Evolutionary conservation across 805 yeast genomes (phyloP).

Genomic region (Priceomyces carsonii): DNA sequence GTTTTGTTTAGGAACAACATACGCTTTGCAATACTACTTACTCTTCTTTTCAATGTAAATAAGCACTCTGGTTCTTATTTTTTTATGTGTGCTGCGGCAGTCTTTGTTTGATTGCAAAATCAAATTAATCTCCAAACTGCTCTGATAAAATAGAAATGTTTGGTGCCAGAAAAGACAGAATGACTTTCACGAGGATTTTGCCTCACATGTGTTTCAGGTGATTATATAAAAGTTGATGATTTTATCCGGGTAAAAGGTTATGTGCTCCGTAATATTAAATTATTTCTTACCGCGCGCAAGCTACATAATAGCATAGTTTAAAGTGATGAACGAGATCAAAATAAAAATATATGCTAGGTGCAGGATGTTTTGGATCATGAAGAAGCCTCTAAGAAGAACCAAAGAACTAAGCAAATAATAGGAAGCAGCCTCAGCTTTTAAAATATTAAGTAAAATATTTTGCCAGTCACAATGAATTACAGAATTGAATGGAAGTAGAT

Average conservation of each 20-base stretch:
- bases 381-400: no score
- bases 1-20: not conserved
- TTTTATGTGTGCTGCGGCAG: not conserved
- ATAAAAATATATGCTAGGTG: no score
- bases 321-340: no score
- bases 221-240: constrained; percentile 13
- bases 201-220: constrained; percentile 34
- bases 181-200: constrained; percentile 23
- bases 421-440: no score
- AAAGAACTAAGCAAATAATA: no score
- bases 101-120: constrained; percentile 6
- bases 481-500: no score
- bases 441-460: no score
- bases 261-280: constrained; percentile 9
- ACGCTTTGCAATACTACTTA: not conserved
- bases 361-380: no score
- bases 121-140: constrained; percentile 1
- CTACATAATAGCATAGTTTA: no score
- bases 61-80: not conserved
- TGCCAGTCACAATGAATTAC: no score
- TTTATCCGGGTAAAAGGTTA: constrained; percentile 19
- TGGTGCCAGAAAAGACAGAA: constrained; percentile 8
- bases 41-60: not conserved
- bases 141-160: no score
- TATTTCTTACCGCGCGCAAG: no score